A percentile compares a stretch with the other conserved stretches of the same genome.
Conservation (phyloP, 2,329 filamentous ascomycete genomes). For the Clarireedia paspali region DNA sequence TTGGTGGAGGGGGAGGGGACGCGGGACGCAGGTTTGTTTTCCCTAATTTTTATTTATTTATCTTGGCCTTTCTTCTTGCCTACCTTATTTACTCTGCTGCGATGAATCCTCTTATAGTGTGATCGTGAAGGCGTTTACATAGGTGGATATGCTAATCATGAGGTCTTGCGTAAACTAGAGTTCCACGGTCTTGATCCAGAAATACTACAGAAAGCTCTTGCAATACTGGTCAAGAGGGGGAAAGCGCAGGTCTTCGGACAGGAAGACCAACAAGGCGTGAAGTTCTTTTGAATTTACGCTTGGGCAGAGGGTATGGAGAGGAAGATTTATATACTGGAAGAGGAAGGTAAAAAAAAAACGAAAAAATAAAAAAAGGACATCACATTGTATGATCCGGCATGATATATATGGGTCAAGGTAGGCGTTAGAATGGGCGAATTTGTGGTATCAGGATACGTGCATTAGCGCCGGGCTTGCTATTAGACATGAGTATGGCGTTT, state of each 20-base stretch:
- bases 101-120: no score
- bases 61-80: not conserved
- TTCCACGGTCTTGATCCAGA: conserved; percentile 85
- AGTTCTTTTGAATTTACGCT: conserved; percentile 65
- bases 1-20: conserved; percentile 80
- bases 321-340: no score
- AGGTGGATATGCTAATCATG: not conserved
- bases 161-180: conserved; percentile 39
- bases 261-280: conserved; percentile 84
- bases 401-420: no score
- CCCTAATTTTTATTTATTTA: not conserved
- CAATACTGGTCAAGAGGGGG: conserved; percentile 77
- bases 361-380: no score
- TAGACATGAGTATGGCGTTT: no score
- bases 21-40: conserved; percentile 50
- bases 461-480: no score
- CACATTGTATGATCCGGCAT: no score
- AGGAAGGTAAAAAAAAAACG: no score
- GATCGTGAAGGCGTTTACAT: not conserved
- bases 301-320: no score
- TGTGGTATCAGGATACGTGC: no score
- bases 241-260: conserved; percentile 91
- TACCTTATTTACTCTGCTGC: no score
- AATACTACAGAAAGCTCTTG: conserved; percentile 70
- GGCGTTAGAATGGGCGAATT: no score